Evolutionary conservation across 2,329 filamentous ascomycete genomes (phyloP).

Genomic region (Penicillium polonicum): DNA sequence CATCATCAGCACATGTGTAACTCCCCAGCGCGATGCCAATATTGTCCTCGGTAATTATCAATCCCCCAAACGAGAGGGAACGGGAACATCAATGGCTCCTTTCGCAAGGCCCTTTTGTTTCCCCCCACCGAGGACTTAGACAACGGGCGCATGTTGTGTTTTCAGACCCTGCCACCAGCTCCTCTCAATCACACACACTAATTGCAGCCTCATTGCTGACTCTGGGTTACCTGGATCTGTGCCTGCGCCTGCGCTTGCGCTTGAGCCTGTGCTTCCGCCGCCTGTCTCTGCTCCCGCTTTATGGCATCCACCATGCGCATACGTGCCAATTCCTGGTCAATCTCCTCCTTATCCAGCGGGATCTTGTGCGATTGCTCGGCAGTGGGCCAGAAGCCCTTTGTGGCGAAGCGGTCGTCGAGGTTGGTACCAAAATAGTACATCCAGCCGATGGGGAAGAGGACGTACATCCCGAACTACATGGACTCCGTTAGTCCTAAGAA

Average conservation of each 20-base stretch:
- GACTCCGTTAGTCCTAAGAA: background rate
- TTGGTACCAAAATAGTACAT: conserved; percentile 99
- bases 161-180: background rate
- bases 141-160: background rate
- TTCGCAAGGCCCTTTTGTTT: background rate
- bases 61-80: background rate
- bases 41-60: background rate
- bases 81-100: background rate
- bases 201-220: conserved; percentile 17
- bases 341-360: conserved; percentile 56
- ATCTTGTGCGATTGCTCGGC: conserved; percentile 54
- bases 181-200: background rate
- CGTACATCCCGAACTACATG: conserved; percentile 89
- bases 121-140: background rate
- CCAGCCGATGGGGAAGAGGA: conserved; percentile 97
- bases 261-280: conserved; percentile 24
- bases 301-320: conserved; percentile 54
- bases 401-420: conserved; percentile 84
- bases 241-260: conserved; percentile 16
- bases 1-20: conserved; percentile 22
- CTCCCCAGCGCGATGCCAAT: conserved; percentile 7
- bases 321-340: conserved; percentile 74
- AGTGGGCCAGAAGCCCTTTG: conserved; percentile 92
- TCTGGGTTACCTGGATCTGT: conserved; percentile 19
- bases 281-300: conserved; percentile 50